A percentile compares a stretch with the other conserved stretches of the same genome.
phyloP scores from a whole-genome alignment of 306 rosid genomes.

The Begonia peltatifolia region DNA sequence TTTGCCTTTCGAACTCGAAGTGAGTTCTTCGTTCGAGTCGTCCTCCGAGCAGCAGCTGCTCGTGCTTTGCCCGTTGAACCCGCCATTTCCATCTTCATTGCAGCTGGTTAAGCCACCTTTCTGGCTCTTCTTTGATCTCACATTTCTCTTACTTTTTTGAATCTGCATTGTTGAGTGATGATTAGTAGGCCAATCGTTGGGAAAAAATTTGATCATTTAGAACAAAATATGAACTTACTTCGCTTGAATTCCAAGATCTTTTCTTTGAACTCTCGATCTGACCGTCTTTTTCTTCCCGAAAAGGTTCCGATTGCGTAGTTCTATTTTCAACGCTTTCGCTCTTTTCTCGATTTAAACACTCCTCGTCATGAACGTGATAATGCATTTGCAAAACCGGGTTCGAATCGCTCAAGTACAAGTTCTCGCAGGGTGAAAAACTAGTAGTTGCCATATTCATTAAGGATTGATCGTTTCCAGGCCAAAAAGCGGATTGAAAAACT shows the following conservation, averaged over 20 bases:
- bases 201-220: not conserved
- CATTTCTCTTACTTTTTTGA: slow-evolving; percentile 22
- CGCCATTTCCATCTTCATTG: slow-evolving; percentile 23
- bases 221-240: slow-evolving; percentile 22
- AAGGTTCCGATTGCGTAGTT: slow-evolving; percentile 13
- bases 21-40: slow-evolving; percentile 37
- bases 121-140: slow-evolving; percentile 32
- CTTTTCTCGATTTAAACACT: slow-evolving; percentile 22
- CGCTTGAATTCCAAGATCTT: slow-evolving; percentile 31
- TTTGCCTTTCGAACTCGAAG: slow-evolving; percentile 30
- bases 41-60: slow-evolving; percentile 59
- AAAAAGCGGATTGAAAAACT: slow-evolving; percentile 33
- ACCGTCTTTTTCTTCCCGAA: slow-evolving; percentile 15
- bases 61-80: slow-evolving; percentile 30
- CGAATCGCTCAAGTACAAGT: slow-evolving; percentile 12
- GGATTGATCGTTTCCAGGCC: slow-evolving; percentile 27
- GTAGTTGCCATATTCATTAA: slow-evolving; percentile 4
- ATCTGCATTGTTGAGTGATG: slow-evolving; percentile 16
- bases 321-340: slow-evolving; percentile 15
- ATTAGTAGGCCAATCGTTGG: not conserved
- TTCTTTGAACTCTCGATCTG: slow-evolving; percentile 24
- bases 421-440: not conserved
- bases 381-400: slow-evolving; percentile 21
- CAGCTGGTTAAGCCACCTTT: slow-evolving; percentile 24
- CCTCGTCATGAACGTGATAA: slow-evolving; percentile 17